These are phyloP conservation scores for Bocquillonia castaneifolia DNA, from an alignment of 441 rosid species.

Conservation along the genomic window DNA sequence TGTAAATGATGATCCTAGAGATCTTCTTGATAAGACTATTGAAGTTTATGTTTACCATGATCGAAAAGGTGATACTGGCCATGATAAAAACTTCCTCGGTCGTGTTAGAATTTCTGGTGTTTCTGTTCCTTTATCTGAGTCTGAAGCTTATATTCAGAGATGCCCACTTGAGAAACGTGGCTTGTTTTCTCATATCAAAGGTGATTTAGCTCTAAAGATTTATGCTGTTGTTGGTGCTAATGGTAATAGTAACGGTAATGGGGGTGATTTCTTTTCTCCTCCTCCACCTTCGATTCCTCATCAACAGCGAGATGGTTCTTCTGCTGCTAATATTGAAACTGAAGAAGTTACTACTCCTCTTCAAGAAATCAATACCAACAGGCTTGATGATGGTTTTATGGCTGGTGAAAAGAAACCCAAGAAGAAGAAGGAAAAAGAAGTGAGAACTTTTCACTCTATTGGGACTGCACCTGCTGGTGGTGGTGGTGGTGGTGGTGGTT, in stretches of 20 bases:
- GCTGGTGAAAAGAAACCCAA: conserved; percentile 27
- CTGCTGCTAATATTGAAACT: conserved; percentile 12
- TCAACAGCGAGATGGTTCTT: conserved; percentile 6
- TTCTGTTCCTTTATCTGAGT: conserved; percentile 50
- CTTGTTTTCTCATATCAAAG: conserved; percentile 61
- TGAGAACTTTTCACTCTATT: conserved; percentile 62
- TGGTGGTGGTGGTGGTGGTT: conserved; percentile 21
- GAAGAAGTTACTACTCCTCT: conserved; percentile 31
- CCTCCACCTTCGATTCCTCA: conserved; percentile 19
- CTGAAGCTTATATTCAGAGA: conserved; percentile 52
- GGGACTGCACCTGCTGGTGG: conserved; percentile 36
- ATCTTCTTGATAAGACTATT: conserved; percentile 53
- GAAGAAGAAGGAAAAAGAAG: conserved; percentile 47
- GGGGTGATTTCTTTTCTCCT: too few species aligned
- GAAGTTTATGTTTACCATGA: conserved; percentile 55
- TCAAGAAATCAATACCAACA: conserved; percentile 33
- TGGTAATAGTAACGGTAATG: neutral
- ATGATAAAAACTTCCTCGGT: conserved; percentile 63
- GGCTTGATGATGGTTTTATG: conserved; percentile 26
- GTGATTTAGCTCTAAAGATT: conserved; percentile 58
- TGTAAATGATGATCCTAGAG: conserved; percentile 53
- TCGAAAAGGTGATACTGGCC: conserved; percentile 28
- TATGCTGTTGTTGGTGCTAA: conserved; percentile 35
- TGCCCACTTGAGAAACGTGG: conserved; percentile 82
- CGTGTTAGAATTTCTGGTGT: conserved; percentile 67